Percentiles rank a stretch among this genome's conserved stretches.
Conservation (phyloP, 805 yeast species). For the Suhomyces sp. region DNA sequence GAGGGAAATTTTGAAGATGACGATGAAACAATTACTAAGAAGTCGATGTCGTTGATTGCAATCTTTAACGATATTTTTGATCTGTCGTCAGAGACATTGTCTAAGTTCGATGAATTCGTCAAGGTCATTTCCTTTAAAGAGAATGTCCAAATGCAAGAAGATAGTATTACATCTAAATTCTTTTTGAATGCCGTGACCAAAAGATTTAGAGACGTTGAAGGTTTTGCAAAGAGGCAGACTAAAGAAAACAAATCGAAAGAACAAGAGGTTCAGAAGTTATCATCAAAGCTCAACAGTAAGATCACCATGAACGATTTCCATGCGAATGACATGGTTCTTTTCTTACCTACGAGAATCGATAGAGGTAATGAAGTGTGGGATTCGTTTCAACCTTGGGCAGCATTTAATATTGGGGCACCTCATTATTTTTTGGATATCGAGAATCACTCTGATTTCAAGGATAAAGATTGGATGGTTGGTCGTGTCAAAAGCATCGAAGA, state of each 20-base stretch:
- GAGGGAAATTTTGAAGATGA: constrained; percentile 11
- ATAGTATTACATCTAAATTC: constrained; percentile 23
- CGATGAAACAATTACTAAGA: constrained; percentile 10
- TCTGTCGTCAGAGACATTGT: constrained; percentile 1
- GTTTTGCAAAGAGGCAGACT: constrained; percentile 80
- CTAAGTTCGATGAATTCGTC: constrained; percentile 19
- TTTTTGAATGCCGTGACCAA: constrained; percentile 52
- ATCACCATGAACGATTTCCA: constrained; percentile 69
- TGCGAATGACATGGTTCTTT: constrained; percentile 75
- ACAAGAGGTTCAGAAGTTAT: constrained; percentile 43
- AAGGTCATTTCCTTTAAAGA: constrained; percentile 28
- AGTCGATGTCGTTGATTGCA: constrained; percentile 16
- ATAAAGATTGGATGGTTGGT: constrained; percentile 83
- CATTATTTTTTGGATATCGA: constrained; percentile 68
- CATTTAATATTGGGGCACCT: constrained; percentile 85
- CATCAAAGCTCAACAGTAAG: constrained; percentile 43
- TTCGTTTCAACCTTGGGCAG: constrained; percentile 76
- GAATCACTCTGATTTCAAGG: constrained; percentile 26
- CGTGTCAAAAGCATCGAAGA: constrained; percentile 59
- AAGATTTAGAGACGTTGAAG: constrained; percentile 84
- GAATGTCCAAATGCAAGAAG: constrained; percentile 24
- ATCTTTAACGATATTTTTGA: constrained; percentile 19
- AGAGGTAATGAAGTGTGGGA: constrained; percentile 19
- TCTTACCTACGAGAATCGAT: constrained; percentile 72
- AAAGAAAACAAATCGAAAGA: constrained; percentile 61